Evolutionary conservation across 805 yeast genomes (phyloP).

Genomic region (Saccharomycopsis oosterbeekiorum): DNA sequence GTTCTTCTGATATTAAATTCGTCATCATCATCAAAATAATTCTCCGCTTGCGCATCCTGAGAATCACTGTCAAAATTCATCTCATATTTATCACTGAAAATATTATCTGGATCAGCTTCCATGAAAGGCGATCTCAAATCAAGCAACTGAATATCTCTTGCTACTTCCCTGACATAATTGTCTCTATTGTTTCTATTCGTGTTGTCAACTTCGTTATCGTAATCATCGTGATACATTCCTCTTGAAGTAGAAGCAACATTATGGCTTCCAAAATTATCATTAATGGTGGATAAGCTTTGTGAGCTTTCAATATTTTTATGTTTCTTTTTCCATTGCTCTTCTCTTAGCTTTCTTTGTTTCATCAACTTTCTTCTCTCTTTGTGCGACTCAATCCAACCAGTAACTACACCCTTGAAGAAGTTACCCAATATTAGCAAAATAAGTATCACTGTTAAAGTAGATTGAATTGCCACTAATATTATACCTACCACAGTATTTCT

Average conservation of each 20-base stretch:
- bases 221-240: not conserved
- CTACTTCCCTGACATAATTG: not conserved
- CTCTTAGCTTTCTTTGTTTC: constrained; percentile 3
- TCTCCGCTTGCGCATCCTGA: not conserved
- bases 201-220: not conserved
- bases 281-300: not conserved
- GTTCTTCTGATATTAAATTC: not conserved
- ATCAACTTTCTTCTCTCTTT: constrained; percentile 6
- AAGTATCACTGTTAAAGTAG: constrained; percentile 22
- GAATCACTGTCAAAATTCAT: not conserved
- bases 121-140: constrained; percentile 9
- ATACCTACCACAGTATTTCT: constrained; percentile 25
- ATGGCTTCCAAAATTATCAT: not conserved
- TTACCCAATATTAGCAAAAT: constrained; percentile 21
- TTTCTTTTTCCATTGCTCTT: not conserved
- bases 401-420: constrained; percentile 12
- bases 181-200: not conserved
- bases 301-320: not conserved
- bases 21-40: not conserved
- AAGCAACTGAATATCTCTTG: constrained; percentile 11
- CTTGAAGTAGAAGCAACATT: not conserved
- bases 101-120: constrained; percentile 2
- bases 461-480: constrained; percentile 24
- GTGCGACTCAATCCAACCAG: constrained; percentile 2
- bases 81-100: constrained; percentile 1